These are phyloP conservation scores for Penicillium roqueforti DNA, from an alignment of 495 filamentous ascomycete species.

Conservation along the genomic window DNA sequence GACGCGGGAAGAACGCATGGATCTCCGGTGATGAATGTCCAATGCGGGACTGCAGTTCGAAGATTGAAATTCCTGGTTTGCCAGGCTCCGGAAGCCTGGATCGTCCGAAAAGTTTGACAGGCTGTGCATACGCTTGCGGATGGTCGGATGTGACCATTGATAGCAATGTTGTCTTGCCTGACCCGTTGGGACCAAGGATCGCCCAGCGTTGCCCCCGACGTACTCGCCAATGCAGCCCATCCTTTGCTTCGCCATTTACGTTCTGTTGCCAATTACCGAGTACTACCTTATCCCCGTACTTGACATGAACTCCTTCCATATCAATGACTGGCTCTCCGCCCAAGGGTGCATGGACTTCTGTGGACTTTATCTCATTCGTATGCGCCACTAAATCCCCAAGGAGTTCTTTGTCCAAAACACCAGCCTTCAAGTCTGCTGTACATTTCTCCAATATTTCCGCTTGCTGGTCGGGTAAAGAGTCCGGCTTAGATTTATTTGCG, in stretches of 20 bases:
- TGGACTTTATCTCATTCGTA: background rate
- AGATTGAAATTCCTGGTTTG: constrained; percentile 73
- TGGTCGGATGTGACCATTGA: constrained; percentile 94
- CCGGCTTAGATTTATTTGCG: background rate
- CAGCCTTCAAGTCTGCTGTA: constrained; percentile 18
- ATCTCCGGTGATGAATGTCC: constrained; percentile 93
- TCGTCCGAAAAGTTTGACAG: constrained; percentile 78
- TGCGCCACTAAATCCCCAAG: constrained; percentile 26
- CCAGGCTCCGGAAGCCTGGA: constrained; percentile 72
- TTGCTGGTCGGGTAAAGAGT: background rate
- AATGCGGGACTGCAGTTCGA: constrained; percentile 84
- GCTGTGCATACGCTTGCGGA: constrained; percentile 85
- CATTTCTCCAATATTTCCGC: constrained; percentile 10
- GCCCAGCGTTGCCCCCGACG: constrained; percentile 83
- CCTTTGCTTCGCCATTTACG: constrained; percentile 38
- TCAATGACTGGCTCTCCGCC: constrained; percentile 68
- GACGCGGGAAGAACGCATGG: constrained; percentile 83
- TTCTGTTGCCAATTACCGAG: constrained; percentile 74
- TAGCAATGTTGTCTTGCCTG: constrained; percentile 81
- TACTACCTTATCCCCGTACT: constrained; percentile 71
- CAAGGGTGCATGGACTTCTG: background rate
- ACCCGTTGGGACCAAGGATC: constrained; percentile 83
- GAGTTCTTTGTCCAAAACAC: constrained; percentile 29
- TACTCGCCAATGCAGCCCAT: constrained; percentile 78
- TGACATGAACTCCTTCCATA: constrained; percentile 76